phyloP scores from a whole-genome alignment of 2,329 filamentous ascomycete species.

The Fusarium neocosmosporiellum region DNA sequence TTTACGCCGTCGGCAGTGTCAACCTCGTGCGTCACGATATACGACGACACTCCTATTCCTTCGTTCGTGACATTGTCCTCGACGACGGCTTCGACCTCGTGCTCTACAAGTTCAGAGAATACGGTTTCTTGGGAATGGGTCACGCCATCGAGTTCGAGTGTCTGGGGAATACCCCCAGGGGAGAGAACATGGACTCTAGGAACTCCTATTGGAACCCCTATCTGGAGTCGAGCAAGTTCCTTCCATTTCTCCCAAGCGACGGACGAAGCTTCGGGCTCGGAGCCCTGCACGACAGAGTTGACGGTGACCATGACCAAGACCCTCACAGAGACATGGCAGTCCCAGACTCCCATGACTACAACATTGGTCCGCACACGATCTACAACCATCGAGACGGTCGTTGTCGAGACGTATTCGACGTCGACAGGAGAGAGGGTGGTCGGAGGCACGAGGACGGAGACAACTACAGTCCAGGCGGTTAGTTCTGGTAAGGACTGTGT shows the following conservation, averaged over 20 bases:
- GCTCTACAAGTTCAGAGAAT: constrained; percentile 2
- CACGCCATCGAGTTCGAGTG: constrained; percentile 6
- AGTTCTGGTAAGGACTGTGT: constrained; percentile 32
- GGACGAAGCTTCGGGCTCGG: constrained; percentile 11
- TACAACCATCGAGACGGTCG: constrained; percentile 36
- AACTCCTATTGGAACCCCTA: background rate
- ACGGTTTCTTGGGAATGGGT: constrained; percentile 19
- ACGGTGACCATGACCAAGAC: constrained; percentile 43
- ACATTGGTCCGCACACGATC: constrained; percentile 35
- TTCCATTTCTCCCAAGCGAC: background rate
- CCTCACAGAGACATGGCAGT: constrained; percentile 40
- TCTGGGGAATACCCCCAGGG: constrained; percentile 6
- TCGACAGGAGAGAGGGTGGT: constrained; percentile 36
- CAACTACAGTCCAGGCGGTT: constrained; percentile 33
- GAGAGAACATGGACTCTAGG: background rate
- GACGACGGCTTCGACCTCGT: constrained; percentile 7
- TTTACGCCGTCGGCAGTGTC: constrained; percentile 16
- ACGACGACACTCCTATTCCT: constrained; percentile 1
- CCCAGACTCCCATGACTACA: constrained; percentile 24
- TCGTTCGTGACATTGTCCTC: constrained; percentile 3
- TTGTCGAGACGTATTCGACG: constrained; percentile 44
- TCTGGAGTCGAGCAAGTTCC: background rate
- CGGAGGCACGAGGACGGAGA: constrained; percentile 34
- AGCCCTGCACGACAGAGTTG: constrained; percentile 39
- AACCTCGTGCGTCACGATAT: constrained; percentile 37